These are phyloP conservation scores for Backusella sp. DNA, from an alignment of 192 early-diverging fungal species.

Conservation along the genomic window DNA sequence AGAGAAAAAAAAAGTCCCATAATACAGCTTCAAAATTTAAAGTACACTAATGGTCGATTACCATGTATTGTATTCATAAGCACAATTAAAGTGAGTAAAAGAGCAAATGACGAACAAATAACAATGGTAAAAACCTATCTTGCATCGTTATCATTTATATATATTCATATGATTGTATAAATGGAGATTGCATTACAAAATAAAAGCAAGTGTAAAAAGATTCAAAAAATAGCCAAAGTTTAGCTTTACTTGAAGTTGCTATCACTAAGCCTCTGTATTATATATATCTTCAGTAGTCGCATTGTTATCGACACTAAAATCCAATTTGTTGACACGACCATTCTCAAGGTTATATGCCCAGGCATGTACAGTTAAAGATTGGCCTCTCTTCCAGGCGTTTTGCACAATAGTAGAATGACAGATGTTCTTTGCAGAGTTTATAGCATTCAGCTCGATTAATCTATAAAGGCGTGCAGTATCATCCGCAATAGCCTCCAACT, in stretches of 20 bases:
- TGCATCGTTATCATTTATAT: not conserved
- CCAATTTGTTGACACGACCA: slow-evolving; percentile 32
- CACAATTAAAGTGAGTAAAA: too few species aligned
- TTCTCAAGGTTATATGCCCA: slow-evolving; percentile 70
- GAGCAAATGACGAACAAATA: too few species aligned
- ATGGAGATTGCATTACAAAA: not conserved
- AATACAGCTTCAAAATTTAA: too few species aligned
- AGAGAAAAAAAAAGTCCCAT: too few species aligned
- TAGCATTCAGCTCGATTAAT: slow-evolving; percentile 78
- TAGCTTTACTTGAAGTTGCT: not conserved
- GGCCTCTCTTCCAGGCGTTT: slow-evolving; percentile 77
- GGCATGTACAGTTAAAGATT: slow-evolving; percentile 68
- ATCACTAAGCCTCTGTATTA: not conserved
- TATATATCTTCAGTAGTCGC: not conserved
- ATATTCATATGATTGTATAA: not conserved
- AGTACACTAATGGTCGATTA: too few species aligned
- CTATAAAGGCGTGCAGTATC: slow-evolving; percentile 15
- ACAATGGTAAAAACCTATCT: too few species aligned
- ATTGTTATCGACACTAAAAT: slow-evolving; percentile 1
- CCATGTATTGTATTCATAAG: too few species aligned
- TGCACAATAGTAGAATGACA: slow-evolving; percentile 75
- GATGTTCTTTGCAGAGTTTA: slow-evolving; percentile 69
- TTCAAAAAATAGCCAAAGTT: not conserved
- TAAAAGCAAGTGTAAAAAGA: not conserved
- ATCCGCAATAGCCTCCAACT: not conserved